Evolutionary conservation across 2,329 filamentous ascomycete genomes (phyloP).

Genomic region (Juglanconis oblonga): DNA sequence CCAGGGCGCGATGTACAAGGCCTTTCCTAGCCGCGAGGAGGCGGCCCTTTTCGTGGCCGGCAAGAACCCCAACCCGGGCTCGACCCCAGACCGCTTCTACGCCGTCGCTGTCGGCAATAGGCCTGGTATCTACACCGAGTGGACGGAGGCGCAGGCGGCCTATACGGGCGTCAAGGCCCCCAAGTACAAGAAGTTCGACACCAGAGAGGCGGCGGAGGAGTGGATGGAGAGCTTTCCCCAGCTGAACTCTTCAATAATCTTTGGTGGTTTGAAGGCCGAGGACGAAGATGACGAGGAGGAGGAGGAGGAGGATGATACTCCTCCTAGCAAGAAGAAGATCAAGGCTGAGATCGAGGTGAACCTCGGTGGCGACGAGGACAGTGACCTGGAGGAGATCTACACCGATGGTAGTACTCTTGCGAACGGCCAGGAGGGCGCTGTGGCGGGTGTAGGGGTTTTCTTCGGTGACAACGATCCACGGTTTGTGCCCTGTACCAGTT

Average conservation of each 20-base stretch:
- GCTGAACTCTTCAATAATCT: conserved; percentile 26
- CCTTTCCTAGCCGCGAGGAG: conserved; percentile 69
- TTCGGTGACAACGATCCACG: conserved; percentile 57
- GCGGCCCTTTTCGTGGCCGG: conserved; percentile 76
- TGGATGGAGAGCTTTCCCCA: conserved; percentile 61
- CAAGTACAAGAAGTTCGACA: conserved; percentile 68
- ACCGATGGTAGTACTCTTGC: conserved; percentile 61
- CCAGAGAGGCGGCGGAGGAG: conserved; percentile 69
- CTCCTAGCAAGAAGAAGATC: conserved; percentile 33
- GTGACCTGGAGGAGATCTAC: conserved; percentile 46
- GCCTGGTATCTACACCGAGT: conserved; percentile 60
- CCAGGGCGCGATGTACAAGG: conserved; percentile 70
- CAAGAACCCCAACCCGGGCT: conserved; percentile 40
- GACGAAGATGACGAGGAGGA: conserved; percentile 24
- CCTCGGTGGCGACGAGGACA: conserved; percentile 17
- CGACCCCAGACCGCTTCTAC: conserved; percentile 51
- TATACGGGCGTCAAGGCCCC: conserved; percentile 70
- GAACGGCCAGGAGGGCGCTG: conserved; percentile 55
- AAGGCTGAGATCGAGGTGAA: conserved; percentile 22
- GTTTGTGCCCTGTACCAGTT: conserved; percentile 29
- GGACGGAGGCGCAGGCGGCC: conserved; percentile 69
- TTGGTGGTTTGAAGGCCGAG: conserved; percentile 17
- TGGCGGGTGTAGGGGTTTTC: conserved; percentile 61
- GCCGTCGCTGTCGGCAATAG: conserved; percentile 57
- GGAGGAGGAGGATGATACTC: conserved; percentile 27